Evolutionary conservation across 2,329 filamentous ascomycete species (phyloP).

Genomic region (Truncatella angustata): DNA sequence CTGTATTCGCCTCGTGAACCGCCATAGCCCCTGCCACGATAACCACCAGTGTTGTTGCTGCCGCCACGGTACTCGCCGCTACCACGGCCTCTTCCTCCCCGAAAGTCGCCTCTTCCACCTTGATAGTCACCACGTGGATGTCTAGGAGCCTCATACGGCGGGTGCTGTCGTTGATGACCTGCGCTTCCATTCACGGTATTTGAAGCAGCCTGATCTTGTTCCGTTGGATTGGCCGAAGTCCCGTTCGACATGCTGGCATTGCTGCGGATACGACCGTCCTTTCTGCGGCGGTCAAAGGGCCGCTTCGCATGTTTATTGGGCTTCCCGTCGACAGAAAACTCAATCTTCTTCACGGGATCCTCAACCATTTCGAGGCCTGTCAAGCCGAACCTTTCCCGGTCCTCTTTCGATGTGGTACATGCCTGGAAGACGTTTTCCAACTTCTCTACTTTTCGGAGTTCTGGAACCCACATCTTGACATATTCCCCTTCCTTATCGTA

Average conservation of each 20-base stretch:
- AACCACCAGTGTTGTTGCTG: constrained; percentile 10
- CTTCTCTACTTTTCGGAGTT: constrained; percentile 55
- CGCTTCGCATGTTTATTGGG: constrained; percentile 33
- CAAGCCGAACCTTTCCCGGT: constrained; percentile 56
- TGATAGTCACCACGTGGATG: constrained; percentile 20
- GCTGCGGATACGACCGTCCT: constrained; percentile 22
- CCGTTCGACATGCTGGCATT: constrained; percentile 11
- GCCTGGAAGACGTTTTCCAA: constrained; percentile 66
- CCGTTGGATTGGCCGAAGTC: background rate
- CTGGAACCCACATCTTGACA: constrained; percentile 70
- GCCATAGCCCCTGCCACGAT: constrained; percentile 20
- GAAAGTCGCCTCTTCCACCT: constrained; percentile 15
- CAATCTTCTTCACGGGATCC: constrained; percentile 62
- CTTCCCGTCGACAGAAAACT: constrained; percentile 58
- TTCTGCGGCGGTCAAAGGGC: constrained; percentile 29
- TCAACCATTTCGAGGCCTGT: constrained; percentile 63
- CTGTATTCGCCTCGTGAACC: constrained; percentile 17
- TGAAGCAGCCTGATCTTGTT: constrained; percentile 8
- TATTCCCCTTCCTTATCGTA: constrained; percentile 72
- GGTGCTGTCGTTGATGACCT: constrained; percentile 1
- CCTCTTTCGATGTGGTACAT: constrained; percentile 60
- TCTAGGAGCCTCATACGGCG: constrained; percentile 4
- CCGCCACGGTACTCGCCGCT: constrained; percentile 10
- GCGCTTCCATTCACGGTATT: constrained; percentile 1
- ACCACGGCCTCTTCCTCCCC: constrained; percentile 17